Conservation (phyloP, 73 alveolate genomes). For the Uronychia binucleata region DNA sequence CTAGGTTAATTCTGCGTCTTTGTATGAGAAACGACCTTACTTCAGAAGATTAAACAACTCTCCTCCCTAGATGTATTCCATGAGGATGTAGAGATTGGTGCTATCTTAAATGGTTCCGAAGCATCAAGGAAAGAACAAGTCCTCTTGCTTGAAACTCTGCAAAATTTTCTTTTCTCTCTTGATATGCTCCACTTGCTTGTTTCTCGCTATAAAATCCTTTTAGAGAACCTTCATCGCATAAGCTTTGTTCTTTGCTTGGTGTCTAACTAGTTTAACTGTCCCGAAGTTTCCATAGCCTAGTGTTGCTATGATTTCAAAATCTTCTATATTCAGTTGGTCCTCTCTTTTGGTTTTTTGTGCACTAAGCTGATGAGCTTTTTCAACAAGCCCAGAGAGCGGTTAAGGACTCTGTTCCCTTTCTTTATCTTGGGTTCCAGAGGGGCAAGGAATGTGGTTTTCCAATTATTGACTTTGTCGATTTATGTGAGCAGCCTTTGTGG, state of each 20-base stretch:
- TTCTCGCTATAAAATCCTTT: not conserved
- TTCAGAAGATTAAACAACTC: constrained; percentile 63
- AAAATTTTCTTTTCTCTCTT: not conserved
- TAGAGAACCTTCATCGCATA: not conserved
- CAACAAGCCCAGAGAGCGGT: not conserved
- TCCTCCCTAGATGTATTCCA: constrained; percentile 95
- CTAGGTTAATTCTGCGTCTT: not conserved
- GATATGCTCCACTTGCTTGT: constrained; percentile 5
- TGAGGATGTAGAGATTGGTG: constrained; percentile 71
- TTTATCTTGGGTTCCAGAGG: no score
- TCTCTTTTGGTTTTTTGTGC: no score
- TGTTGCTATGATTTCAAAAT: not conserved
- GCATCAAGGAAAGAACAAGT: not conserved
- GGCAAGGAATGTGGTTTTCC: not conserved
- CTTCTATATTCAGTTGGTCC: not conserved
- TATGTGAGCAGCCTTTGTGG: not conserved
- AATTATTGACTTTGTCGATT: not conserved
- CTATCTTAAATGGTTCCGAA: not conserved
- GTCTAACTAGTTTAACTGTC: not conserved
- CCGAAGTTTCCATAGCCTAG: constrained; percentile 12
- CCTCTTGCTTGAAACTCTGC: not conserved
- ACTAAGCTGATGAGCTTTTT: not conserved
- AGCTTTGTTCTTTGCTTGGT: not conserved
- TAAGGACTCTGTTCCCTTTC: no score
- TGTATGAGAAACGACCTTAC: no score